These are phyloP conservation scores for Sphagnum tenellum DNA, from an alignment of 225 moss, liverwort and hornwort genomes.

Conservation along the genomic window DNA sequence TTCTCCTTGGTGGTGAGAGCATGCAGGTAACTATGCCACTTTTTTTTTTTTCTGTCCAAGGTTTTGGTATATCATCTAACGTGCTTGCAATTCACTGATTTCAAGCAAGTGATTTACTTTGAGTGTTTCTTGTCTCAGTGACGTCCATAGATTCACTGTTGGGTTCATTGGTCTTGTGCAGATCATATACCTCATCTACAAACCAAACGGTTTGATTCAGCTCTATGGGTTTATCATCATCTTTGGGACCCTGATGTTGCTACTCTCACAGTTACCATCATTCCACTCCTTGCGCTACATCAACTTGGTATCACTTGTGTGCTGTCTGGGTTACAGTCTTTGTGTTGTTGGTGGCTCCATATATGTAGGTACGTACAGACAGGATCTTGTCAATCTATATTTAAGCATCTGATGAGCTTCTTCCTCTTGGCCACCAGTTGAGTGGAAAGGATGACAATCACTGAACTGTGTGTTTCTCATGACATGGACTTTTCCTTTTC, in stretches of 20 bases:
- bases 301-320: slow-evolving; percentile 36
- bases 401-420: too few relatives aligned
- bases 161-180: slow-evolving; percentile 8
- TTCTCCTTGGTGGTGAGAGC: slow-evolving; percentile 43
- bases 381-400: too few relatives aligned
- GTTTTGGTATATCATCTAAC: too few relatives aligned
- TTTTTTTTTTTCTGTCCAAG: too few relatives aligned
- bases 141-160: neutral
- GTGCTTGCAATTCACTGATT: too few relatives aligned
- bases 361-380: slow-evolving; percentile 27
- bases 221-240: slow-evolving; percentile 30
- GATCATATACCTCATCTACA: slow-evolving; percentile 33
- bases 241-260: slow-evolving; percentile 36
- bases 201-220: slow-evolving; percentile 20
- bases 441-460: too few relatives aligned
- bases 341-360: slow-evolving; percentile 52
- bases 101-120: too few relatives aligned
- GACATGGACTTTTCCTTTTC: too few relatives aligned
- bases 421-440: too few relatives aligned
- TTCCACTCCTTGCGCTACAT: slow-evolving; percentile 56
- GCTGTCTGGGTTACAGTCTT: slow-evolving; percentile 38
- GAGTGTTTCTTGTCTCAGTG: neutral
- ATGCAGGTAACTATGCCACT: slow-evolving; percentile 23
- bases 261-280: slow-evolving; percentile 50
- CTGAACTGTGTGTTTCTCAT: too few relatives aligned